A percentile compares a stretch with the other conserved stretches of the same genome.
phyloP scores from a whole-genome alignment of 179 eudicot genomes.

The Carnegiea gigantea region DNA sequence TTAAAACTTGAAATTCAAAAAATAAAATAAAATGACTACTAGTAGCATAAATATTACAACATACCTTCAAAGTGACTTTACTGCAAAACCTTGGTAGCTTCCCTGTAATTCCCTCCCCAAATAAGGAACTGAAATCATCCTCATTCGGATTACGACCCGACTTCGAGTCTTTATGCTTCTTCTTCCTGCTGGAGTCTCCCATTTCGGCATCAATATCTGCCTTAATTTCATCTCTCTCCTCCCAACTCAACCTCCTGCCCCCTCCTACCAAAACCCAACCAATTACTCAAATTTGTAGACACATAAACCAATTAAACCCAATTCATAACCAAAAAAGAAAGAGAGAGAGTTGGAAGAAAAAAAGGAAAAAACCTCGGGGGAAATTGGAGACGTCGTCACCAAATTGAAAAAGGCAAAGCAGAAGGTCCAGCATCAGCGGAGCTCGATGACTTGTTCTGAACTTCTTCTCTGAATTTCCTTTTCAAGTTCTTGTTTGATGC shows the following conservation, averaged over 20 bases:
- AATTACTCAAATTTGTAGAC: constrained; percentile 10
- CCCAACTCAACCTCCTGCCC: constrained; percentile 62
- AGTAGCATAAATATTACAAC: too few relatives aligned
- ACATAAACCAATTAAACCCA: neutral
- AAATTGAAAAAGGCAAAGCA: constrained; percentile 31
- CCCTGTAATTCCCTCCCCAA: constrained; percentile 77
- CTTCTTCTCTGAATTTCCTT: constrained; percentile 24
- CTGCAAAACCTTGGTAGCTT: constrained; percentile 83
- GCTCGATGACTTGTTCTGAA: constrained; percentile 18
- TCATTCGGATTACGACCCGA: constrained; percentile 36
- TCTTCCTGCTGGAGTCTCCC: constrained; percentile 38
- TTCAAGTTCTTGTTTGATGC: constrained; percentile 18
- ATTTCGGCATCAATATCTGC: constrained; percentile 51
- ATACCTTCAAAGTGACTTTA: too few relatives aligned
- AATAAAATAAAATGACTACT: too few relatives aligned
- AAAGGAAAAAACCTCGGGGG: constrained; percentile 54
- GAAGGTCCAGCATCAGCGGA: constrained; percentile 1
- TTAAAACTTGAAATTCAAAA: too few relatives aligned
- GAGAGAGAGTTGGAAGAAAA: too few relatives aligned
- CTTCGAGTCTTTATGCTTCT: constrained; percentile 13
- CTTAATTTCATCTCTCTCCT: constrained; percentile 59
- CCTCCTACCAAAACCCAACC: constrained; percentile 39
- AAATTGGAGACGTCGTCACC: constrained; percentile 78
- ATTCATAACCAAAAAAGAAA: neutral
- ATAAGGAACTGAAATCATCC: constrained; percentile 71